Base-by-base conservation (phyloP, 2,329 filamentous ascomycete species). In the Talaromyces funiculosus region DNA sequence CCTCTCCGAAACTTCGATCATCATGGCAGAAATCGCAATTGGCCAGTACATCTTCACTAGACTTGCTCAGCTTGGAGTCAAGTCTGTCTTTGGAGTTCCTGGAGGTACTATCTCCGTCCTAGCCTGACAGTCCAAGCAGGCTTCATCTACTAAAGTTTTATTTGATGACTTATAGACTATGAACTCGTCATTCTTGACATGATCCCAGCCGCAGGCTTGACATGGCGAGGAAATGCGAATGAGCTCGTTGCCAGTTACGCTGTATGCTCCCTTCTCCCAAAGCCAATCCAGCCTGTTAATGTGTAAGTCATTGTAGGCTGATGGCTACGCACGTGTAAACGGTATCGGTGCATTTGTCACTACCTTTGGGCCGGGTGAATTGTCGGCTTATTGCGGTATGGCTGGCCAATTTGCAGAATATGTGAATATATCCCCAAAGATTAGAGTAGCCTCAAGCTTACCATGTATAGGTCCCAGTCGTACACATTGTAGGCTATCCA, bases 401-500 rank as follows among this genome's bases (percentile, higher is more conserved):
- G 65, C 62, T 29, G 64, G 65, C 2, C 56, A 59, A 18, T 65
- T 63, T 33, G 29, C 58, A 24, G 64, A 67, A 57, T 65, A 61
- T 22, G 65, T 61, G 26, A 20, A n/a, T n/a, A n/a, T n/a, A n/a
- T n/a, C n/a, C n/a, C n/a, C n/a, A n/a, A n/a, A n/a, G n/a, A n/a
- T n/a, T n/a, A n/a, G n/a, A n/a, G n/a, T n/a, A n/a, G n/a, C 31
- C 7, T 0, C 2, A 55, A 12, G 8, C 37, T 35, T 55, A 38
- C 18, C 16, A 10, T 40, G 22, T 56, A 26, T 42, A 59, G 56
- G 56, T 67, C 3, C 65, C 65, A 1, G 63, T 64, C 14, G 53
- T 60, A 6, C 65, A 67, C 49, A 64, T 67, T 42, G 64, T 67
- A 10, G 66, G 66, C 22, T 66, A 68, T 33, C 63, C 66, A 10